Evolutionary conservation across 2,329 filamentous ascomycete species (phyloP), one percentile per base, ranked within the genome.

Genomic region (Monilinia laxa): DNA sequence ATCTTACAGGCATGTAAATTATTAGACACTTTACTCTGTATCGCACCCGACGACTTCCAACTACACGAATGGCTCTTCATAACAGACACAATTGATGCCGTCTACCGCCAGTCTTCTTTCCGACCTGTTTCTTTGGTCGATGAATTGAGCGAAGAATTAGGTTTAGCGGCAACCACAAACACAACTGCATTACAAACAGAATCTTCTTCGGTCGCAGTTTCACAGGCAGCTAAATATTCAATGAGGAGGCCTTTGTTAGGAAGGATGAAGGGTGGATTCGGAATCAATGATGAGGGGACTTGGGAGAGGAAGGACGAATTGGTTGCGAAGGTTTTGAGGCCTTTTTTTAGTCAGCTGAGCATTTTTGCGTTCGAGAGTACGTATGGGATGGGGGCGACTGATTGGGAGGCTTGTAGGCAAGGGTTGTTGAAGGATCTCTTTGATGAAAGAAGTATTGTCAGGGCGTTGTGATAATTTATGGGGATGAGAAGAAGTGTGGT

Each of bases 61-160:
- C 85, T 98, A n/a, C 90, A 96, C 74, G 92, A 97, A 80, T 99
- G 95, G 95, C 86, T 98, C 4, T 99, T 97, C 77, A 89, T 99
- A 65, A 96, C 93, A 1, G 95, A 99, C 78, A 98, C 94, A 18
- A 93, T 97, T 70, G 95, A 99, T 74, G 93, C 95, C 1, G 91
- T 99, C 45, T 96, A 99, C 78, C 88, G 91, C 16, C 88, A 92
- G 0, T 80, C 86, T 18, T 81, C 82, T 62, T 89, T 89, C 79
- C 84, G 87, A 68, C 85, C 92, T 1, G 81, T 90, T 3, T 92
- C 92, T 3, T 84, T 98, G 6, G 90, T 91, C 0, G 95, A 98
- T 73, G 91, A 95, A 73, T 82, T 97, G 11, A 90, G 91, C 0
- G 91, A 96, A 71, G 88, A 89, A 66, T 81, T 97, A 6, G 75